These are phyloP conservation scores for Stropharia rugosoannulata DNA, from an alignment of 768 basidiomycete species.

Conservation along the genomic window DNA sequence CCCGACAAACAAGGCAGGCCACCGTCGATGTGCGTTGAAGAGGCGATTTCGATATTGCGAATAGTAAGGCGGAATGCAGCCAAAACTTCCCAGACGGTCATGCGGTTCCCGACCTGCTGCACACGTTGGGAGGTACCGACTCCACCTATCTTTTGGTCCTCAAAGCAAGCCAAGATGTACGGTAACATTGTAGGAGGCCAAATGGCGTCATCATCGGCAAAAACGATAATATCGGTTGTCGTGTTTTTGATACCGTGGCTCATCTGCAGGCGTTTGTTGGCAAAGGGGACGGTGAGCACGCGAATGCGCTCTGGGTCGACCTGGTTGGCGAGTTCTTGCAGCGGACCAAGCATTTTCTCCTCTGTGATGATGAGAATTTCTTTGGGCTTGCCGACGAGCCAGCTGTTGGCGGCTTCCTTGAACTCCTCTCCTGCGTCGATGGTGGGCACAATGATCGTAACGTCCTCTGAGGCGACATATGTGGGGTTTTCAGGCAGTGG, in stretches of 20 bases:
- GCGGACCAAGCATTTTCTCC: conserved; percentile 86
- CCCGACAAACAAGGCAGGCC: conserved; percentile 91
- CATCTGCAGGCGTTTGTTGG: conserved; percentile 95
- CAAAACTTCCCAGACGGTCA: conserved; percentile 96
- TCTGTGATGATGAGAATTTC: conserved; percentile 73
- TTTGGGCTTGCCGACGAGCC: conserved; percentile 91
- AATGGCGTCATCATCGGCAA: conserved; percentile 94
- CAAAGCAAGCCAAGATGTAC: conserved; percentile 87
- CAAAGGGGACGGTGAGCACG: conserved; percentile 88
- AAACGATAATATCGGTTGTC: conserved; percentile 91
- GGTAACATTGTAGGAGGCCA: conserved; percentile 93
- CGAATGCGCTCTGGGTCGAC: conserved; percentile 85
- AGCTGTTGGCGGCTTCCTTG: conserved; percentile 88
- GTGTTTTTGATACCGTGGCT: conserved; percentile 88
- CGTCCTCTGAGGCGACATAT: conserved; percentile 87
- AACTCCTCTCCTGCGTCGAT: conserved; percentile 97
- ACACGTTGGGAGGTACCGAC: conserved; percentile 92
- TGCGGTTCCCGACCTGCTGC: conserved; percentile 68
- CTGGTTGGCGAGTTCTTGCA: conserved; percentile 85
- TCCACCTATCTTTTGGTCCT: conserved; percentile 91
- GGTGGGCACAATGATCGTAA: conserved; percentile 95
- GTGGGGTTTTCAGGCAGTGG: conserved; percentile 90
- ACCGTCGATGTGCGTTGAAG: conserved; percentile 90
- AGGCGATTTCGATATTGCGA: conserved; percentile 90
- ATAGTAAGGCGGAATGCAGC: conserved; percentile 92